Evolutionary conservation across 2,329 filamentous ascomycete species (phyloP), one percentile per base, ranked within the genome.

Genomic region (Diaporthe capsici): DNA sequence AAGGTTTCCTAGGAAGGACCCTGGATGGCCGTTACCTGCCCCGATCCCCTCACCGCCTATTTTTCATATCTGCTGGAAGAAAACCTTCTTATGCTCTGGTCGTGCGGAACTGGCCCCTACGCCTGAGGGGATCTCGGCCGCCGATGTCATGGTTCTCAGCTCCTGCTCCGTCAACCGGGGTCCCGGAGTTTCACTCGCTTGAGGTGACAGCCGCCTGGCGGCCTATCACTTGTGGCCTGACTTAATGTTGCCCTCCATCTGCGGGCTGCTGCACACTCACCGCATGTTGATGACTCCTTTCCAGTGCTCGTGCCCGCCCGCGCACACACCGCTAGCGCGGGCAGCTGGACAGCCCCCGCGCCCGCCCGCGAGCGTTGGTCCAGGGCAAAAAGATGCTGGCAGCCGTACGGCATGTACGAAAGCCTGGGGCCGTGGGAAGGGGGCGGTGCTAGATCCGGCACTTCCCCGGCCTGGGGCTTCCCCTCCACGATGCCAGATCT

Each of bases 401-500:
- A 51, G 44, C 1, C 47, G 44, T 25, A 44, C 37, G 17, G 7
- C 2, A 22, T 22, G 60, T 47, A 31, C 5, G 22, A 39, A 39
- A 39, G 13, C 31, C 31, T 53, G 44, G 63, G 31, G 7, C 47
- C 28, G 31, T 37, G 44, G 49, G 47, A 37, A 39, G 34, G 42
- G 65, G 65, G 49, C 49, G 49, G 65, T 70, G 65, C 65, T 22
- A 31, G 49, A 42, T 70, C 65, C 49, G 65, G 65, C n/a, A 55
- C 22, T 70, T 70, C 34, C 65, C 49, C 65, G 65, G 65, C 49
- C 15, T 55, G 31, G 65, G 44, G n/a, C 4, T 28, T 20, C 49
- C 65, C 65, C 65, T 70, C 65, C 34, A 55, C 65, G 34, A 13
- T 42, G 22, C 20, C 65, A 55, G 65, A 70, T 70, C 65, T 70